phyloP scores from a whole-genome alignment of 179 eudicot species.

The Corrigiola litoralis region DNA sequence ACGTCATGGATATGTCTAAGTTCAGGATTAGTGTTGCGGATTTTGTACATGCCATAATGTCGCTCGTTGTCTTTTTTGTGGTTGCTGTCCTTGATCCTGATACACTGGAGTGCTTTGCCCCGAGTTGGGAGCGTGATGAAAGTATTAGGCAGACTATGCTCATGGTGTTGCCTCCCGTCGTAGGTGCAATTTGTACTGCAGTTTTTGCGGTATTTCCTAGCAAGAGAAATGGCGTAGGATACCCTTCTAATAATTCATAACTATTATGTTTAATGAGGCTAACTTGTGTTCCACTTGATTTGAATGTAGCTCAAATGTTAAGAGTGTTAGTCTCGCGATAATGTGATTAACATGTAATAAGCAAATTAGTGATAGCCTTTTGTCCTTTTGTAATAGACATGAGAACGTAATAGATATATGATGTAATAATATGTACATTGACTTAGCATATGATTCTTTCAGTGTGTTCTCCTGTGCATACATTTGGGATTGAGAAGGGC shows the following conservation, averaged over 20 bases:
- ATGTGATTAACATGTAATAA: too few relatives aligned
- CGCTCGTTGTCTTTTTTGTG: constrained; percentile 43
- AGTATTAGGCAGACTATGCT: constrained; percentile 25
- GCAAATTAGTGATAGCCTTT: too few relatives aligned
- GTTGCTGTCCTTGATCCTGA: constrained; percentile 46
- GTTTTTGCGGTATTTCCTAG: constrained; percentile 43
- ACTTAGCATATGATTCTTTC: too few relatives aligned
- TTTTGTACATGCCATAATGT: constrained; percentile 50
- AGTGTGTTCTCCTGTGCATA: too few relatives aligned
- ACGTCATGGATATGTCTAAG: constrained; percentile 24
- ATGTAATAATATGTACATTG: too few relatives aligned
- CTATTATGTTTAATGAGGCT: too few relatives aligned
- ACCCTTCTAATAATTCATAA: constrained; percentile 24
- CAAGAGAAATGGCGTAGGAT: constrained; percentile 54
- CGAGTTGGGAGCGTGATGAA: constrained; percentile 29
- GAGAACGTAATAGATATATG: too few relatives aligned
- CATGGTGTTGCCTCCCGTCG: constrained; percentile 47
- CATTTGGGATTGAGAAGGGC: too few relatives aligned
- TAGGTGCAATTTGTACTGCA: constrained; percentile 37
- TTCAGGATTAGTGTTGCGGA: constrained; percentile 45
- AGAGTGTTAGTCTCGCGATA: too few relatives aligned
- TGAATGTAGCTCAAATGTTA: too few relatives aligned
- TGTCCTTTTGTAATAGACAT: too few relatives aligned
- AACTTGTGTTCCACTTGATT: too few relatives aligned
- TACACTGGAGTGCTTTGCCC: constrained; percentile 46